A percentile compares a stretch with the other conserved stretches of the same genome.
Conservation (phyloP, 352 stramenopile species). For the Phytophthora sp. region DNA sequence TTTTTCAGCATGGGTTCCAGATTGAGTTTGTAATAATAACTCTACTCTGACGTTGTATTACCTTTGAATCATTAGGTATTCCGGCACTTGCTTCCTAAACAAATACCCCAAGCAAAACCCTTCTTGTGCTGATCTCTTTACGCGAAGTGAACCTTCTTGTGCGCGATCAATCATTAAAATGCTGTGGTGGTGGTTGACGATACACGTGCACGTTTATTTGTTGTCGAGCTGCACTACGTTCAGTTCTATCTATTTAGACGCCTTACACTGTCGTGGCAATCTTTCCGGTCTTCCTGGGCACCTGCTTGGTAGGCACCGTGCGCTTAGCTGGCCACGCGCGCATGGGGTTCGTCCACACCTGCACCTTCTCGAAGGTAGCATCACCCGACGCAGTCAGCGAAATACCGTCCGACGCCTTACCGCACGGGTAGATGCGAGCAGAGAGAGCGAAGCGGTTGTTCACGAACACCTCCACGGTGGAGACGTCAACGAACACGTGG, state of each 20-base stretch:
- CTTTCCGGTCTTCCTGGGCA: slow-evolving; percentile 21
- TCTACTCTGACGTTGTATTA: no score
- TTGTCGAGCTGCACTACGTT: no score
- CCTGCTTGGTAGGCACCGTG: slow-evolving; percentile 28
- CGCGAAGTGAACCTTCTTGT: no score
- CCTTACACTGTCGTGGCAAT: not conserved
- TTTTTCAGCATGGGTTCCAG: not conserved
- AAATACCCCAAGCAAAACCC: no score
- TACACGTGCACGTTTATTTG: not conserved
- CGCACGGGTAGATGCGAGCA: slow-evolving; percentile 66
- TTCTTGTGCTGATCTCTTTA: no score
- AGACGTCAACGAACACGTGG: slow-evolving; percentile 67
- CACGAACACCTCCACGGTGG: slow-evolving; percentile 66
- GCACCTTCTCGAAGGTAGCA: slow-evolving; percentile 58
- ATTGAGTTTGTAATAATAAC: no score
- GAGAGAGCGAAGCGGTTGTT: slow-evolving; percentile 69
- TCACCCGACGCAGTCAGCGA: slow-evolving; percentile 48
- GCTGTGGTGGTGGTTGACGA: no score
- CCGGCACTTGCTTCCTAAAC: no score
- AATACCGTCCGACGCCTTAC: slow-evolving; percentile 52
- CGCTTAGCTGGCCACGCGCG: slow-evolving; percentile 58
- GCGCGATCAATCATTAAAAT: no score
- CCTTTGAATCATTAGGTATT: no score
- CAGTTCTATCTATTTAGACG: not conserved
- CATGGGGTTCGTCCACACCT: slow-evolving; percentile 63